These are phyloP conservation scores for Xanthoparmelia taractica DNA, from an alignment of 495 filamentous ascomycete genomes.

Conservation along the genomic window DNA sequence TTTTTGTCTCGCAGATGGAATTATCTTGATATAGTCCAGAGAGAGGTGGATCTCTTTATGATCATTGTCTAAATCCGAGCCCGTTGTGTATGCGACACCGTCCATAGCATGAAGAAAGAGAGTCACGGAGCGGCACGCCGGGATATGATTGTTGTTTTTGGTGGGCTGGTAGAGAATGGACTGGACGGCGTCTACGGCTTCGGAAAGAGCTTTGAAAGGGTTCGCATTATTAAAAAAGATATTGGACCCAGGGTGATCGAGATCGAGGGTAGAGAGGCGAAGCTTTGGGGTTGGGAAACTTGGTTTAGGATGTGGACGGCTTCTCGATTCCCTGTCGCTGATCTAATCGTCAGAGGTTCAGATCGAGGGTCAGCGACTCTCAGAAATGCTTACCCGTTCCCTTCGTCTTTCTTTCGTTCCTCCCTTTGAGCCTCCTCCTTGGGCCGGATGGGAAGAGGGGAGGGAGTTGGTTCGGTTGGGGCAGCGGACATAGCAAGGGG, in stretches of 20 bases:
- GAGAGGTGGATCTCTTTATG: slow-evolving; percentile 95
- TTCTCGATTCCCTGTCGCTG: slow-evolving; percentile 1
- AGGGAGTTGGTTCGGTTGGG: slow-evolving; percentile 15
- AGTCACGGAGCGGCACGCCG: slow-evolving; percentile 69
- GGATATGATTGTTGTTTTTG: slow-evolving; percentile 33
- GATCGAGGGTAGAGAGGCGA: slow-evolving; percentile 61
- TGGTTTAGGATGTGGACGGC: slow-evolving; percentile 23
- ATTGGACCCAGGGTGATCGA: slow-evolving; percentile 53
- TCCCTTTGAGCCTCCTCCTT: background rate
- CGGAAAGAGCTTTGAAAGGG: slow-evolving; percentile 49
- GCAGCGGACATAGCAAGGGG: slow-evolving; percentile 26
- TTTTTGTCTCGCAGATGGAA: slow-evolving; percentile 27
- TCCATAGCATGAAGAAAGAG: slow-evolving; percentile 70
- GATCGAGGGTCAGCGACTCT: background rate
- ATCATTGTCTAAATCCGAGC: slow-evolving; percentile 71
- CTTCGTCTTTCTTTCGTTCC: background rate
- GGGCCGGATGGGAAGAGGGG: slow-evolving; percentile 20
- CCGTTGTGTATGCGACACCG: slow-evolving; percentile 85
- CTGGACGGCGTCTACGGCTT: slow-evolving; percentile 50
- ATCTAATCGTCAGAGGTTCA: background rate
- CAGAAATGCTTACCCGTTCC: background rate
- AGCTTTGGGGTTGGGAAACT: slow-evolving; percentile 51
- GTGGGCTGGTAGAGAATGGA: slow-evolving; percentile 29
- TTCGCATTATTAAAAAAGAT: slow-evolving; percentile 58
- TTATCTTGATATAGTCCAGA: slow-evolving; percentile 59